These are phyloP conservation scores for Nakazawaea wyomingensis DNA, from an alignment of 805 yeast species.

Conservation along the genomic window DNA sequence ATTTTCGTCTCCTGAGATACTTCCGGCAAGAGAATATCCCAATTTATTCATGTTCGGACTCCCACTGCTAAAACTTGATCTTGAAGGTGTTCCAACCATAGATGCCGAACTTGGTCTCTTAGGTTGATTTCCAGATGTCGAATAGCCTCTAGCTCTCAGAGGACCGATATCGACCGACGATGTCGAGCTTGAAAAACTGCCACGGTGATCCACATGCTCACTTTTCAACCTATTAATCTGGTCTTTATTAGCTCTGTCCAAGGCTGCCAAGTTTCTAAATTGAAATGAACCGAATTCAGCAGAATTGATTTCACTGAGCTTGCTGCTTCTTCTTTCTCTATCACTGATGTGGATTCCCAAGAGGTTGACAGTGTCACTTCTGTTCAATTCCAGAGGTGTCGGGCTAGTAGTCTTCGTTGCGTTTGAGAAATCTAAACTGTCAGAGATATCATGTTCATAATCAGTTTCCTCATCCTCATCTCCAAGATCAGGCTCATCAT, in stretches of 20 bases:
- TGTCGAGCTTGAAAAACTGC: slow-evolving; percentile 35
- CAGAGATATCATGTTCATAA: slow-evolving; percentile 11
- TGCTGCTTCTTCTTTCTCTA: slow-evolving; percentile 64
- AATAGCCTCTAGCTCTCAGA: slow-evolving; percentile 23
- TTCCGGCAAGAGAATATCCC: slow-evolving; percentile 19
- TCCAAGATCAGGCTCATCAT: slow-evolving; percentile 28
- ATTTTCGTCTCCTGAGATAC: slow-evolving; percentile 30
- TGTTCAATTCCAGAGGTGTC: neutral
- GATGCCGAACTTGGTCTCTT: slow-evolving; percentile 45
- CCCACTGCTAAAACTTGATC: slow-evolving; percentile 4
- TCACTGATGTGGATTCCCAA: slow-evolving; percentile 49
- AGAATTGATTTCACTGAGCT: slow-evolving; percentile 58
- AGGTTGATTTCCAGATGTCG: slow-evolving; percentile 30
- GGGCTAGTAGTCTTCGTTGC: slow-evolving; percentile 9
- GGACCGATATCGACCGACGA: slow-evolving; percentile 39
- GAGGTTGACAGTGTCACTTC: slow-evolving; percentile 16
- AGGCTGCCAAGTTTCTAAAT: slow-evolving; percentile 80
- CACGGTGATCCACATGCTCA: slow-evolving; percentile 65
- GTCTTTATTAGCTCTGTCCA: slow-evolving; percentile 92
- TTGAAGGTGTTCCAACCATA: slow-evolving; percentile 7
- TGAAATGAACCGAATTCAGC: slow-evolving; percentile 90
- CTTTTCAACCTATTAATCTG: slow-evolving; percentile 80
- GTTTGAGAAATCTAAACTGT: slow-evolving; percentile 11
- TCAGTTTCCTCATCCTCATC: slow-evolving; percentile 18
- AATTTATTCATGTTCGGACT: neutral